Conservation (phyloP, 345 rosid genomes). For the Melaleuca quinquenervia region DNA sequence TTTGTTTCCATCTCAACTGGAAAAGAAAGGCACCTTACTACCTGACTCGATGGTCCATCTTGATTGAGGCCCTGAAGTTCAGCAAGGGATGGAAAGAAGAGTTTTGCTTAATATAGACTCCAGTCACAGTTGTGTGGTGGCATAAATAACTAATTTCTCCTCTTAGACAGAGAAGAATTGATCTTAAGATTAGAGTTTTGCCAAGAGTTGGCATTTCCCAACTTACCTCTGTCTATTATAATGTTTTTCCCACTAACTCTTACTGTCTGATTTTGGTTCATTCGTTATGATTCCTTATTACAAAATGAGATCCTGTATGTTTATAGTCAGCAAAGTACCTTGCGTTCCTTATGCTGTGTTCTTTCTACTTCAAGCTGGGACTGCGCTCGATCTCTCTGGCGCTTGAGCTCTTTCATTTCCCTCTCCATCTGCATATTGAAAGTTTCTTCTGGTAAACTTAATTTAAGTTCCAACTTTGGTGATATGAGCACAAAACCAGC, state of each 20-base stretch:
- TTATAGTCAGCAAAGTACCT: conserved; percentile 29
- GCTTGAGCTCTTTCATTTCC: conserved; percentile 88
- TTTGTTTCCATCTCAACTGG: conserved; percentile 25
- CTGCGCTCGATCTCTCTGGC: conserved; percentile 85
- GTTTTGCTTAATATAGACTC: not conserved
- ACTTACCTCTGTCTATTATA: not conserved
- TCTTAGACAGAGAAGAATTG: not conserved
- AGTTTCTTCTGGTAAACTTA: not conserved
- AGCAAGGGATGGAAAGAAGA: not conserved
- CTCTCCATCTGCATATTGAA: conserved; percentile 54
- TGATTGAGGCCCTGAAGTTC: conserved; percentile 36
- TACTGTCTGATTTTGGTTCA: not conserved
- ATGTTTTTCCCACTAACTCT: not conserved
- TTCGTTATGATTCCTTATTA: not conserved
- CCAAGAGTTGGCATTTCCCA: not conserved
- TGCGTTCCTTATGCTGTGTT: conserved; percentile 53
- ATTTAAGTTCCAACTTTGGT: not conserved
- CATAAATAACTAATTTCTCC: not conserved
- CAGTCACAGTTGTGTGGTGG: not conserved
- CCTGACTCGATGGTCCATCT: conserved; percentile 51
- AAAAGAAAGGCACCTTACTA: conserved; percentile 70
- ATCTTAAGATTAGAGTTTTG: not conserved
- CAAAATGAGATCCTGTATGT: not conserved
- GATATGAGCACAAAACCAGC: not conserved
- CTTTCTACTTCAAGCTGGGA: conserved; percentile 71